These are phyloP conservation scores for Trifolium subterraneum DNA, from an alignment of 306 rosid genomes.

Conservation along the genomic window DNA sequence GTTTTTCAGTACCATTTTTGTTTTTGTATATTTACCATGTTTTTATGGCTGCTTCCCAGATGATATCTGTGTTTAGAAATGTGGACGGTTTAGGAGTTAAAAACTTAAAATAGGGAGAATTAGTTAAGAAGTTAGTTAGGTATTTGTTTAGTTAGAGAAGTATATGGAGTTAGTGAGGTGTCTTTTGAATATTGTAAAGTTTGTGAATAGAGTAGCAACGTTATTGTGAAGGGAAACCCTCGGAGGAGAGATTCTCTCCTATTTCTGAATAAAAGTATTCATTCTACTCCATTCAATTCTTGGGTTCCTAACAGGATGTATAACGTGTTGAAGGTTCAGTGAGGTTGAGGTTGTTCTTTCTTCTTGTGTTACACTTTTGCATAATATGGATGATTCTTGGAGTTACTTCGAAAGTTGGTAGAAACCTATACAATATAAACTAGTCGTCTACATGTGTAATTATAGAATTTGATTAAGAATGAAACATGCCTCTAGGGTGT, in stretches of 20 bases:
- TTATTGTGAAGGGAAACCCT: too few species aligned
- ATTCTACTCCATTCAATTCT: too few species aligned
- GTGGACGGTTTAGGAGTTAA: background rate
- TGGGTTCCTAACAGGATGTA: too few species aligned
- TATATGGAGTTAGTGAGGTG: too few species aligned
- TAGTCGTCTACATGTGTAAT: background rate
- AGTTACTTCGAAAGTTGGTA: constrained; percentile 12
- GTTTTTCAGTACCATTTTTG: background rate
- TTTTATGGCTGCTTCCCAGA: constrained; percentile 7
- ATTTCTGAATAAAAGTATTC: too few species aligned
- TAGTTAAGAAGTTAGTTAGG: too few species aligned
- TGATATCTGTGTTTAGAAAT: constrained; percentile 12
- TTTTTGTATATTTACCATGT: background rate
- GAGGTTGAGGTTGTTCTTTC: constrained; percentile 9
- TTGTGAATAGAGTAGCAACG: too few species aligned
- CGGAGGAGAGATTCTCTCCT: too few species aligned
- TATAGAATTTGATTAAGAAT: constrained; percentile 25
- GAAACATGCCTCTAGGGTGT: background rate
- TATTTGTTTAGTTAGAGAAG: too few species aligned
- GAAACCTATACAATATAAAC: constrained; percentile 10
- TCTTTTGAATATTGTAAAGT: too few species aligned
- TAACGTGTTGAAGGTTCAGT: constrained; percentile 10
- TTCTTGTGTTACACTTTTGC: constrained; percentile 5
- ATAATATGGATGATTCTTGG: constrained; percentile 29
- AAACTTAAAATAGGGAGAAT: too few species aligned